Base-by-base conservation (phyloP, 495 filamentous ascomycete genomes). In the Aspergillus ellipticus region DNA sequence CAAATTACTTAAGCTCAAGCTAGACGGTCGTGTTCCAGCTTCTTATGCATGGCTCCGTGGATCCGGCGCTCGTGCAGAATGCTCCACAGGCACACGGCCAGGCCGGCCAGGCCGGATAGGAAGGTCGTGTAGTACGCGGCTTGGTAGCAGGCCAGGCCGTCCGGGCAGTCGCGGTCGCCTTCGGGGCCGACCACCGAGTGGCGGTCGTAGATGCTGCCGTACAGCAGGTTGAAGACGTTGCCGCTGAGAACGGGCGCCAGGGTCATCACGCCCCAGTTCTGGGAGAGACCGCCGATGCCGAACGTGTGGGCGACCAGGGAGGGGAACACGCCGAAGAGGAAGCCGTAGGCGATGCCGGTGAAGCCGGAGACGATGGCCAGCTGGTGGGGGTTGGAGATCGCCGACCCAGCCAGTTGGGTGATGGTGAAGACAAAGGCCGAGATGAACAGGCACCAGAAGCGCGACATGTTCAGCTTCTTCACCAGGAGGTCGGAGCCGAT, bases 191-290 rank as follows among this genome's bases (percentile, higher is more conserved):
- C 67, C 42, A 85, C 73, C 42, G 82, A 90, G 69, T 96, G 91
- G 16, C 71, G 71, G 68, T 98, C 93, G 66, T 88, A 95, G 7
- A 97, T 82, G 29, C 67, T 65, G 47, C 74, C 79, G 66, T 97
- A 98, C 42, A 90, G 80, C 4, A 97, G 70, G 70, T 97, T 97
- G 75, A 97, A 97, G 28, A 96, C 70, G 54, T 97, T 95, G 39
- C 89, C 89, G 16, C 84, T 89, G 49, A 96, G 73, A 5, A 96
- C 87, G 0, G 92, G 91, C 11, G 87, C 83, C 16, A 97, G 73
- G 0, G 89, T 97, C 88, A 98, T 96, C 60, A 85, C 86, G 29
- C 94, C 94, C 90, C 93, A 98, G 70, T 96, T 96, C 68, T 89
- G 87, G 60, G 82, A 87, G 17, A 98, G 77, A n/a, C 94, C 92